Conservation (phyloP, 2,329 filamentous ascomycete species). For the Talaromyces pinophilus region DNA sequence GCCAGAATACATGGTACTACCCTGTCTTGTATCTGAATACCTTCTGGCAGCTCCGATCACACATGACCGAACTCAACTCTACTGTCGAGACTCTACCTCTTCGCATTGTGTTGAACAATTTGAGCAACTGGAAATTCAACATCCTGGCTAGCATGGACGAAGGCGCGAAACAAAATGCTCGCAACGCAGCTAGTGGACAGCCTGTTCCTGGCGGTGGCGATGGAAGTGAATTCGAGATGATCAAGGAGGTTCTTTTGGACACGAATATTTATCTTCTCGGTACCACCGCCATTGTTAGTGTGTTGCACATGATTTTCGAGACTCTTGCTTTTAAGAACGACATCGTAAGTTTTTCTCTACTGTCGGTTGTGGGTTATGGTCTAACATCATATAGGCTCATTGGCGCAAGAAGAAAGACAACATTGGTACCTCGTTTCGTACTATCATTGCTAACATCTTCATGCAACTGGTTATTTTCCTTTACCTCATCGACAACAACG, state of each 20-base stretch:
- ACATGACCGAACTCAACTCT: conserved; percentile 90
- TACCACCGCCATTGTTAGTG: conserved; percentile 78
- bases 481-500: conserved; percentile 94
- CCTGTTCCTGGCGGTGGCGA: conserved; percentile 76
- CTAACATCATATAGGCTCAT: conserved; percentile 59
- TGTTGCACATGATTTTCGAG: conserved; percentile 93
- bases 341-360: conserved; percentile 57
- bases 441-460: conserved; percentile 94
- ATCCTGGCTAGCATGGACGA: conserved; percentile 82
- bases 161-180: conserved; percentile 78
- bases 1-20: conserved; percentile 90
- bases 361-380: background rate
- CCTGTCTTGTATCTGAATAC: conserved; percentile 91
- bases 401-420: conserved; percentile 99
- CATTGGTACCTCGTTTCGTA: conserved; percentile 91
- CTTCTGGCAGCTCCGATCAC: conserved; percentile 91
- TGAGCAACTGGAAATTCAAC: conserved; percentile 87
- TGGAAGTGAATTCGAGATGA: conserved; percentile 91
- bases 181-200: conserved; percentile 73
- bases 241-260: conserved; percentile 93
- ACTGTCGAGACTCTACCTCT: conserved; percentile 81
- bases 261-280: conserved; percentile 89
- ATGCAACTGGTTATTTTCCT: conserved; percentile 97
- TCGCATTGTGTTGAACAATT: conserved; percentile 78
- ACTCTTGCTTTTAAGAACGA: conserved; percentile 96